These are phyloP conservation scores for Naegleria gruberi DNA, from an alignment of 208 protist genomes.

Conservation along the genomic window DNA sequence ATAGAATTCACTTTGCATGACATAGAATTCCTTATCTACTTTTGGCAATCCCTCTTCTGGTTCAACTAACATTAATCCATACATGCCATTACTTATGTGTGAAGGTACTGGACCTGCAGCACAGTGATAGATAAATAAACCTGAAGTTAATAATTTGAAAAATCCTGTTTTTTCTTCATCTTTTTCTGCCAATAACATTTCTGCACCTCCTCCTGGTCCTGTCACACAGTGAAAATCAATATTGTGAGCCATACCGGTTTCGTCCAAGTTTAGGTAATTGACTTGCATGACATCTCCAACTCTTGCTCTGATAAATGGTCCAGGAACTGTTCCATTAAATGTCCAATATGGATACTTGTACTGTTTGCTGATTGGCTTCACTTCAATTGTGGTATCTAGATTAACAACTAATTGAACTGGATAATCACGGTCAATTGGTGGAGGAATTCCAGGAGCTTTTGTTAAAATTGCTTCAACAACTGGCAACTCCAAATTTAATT, in stretches of 20 bases:
- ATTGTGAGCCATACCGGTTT: slow-evolving; percentile 26
- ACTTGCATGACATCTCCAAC: slow-evolving; percentile 29
- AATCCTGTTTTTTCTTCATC: slow-evolving; percentile 15
- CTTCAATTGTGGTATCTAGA: neutral
- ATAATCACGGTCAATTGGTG: neutral
- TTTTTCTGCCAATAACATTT: neutral
- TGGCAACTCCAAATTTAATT: neutral
- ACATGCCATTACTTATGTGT: slow-evolving; percentile 34
- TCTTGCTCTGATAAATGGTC: slow-evolving; percentile 25
- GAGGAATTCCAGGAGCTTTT: neutral
- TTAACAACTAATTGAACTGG: neutral
- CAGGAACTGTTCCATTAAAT: slow-evolving; percentile 23
- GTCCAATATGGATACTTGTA: slow-evolving; percentile 26
- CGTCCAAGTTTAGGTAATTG: slow-evolving; percentile 22
- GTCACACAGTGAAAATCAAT: slow-evolving; percentile 27
- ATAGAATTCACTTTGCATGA: slow-evolving; percentile 35
- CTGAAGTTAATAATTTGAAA: slow-evolving; percentile 22
- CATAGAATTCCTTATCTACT: slow-evolving; percentile 34
- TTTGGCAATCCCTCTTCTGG: slow-evolving; percentile 21
- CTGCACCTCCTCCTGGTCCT: slow-evolving; percentile 24
- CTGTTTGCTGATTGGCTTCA: neutral
- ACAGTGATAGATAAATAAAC: slow-evolving; percentile 34
- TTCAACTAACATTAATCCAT: slow-evolving; percentile 29
- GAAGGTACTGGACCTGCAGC: slow-evolving; percentile 24
- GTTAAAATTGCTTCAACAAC: neutral